A percentile compares a stretch with the other conserved stretches of the same genome.
Conservation (phyloP, 1,284 basidiomycete species). For the Agaricales sp. region DNA sequence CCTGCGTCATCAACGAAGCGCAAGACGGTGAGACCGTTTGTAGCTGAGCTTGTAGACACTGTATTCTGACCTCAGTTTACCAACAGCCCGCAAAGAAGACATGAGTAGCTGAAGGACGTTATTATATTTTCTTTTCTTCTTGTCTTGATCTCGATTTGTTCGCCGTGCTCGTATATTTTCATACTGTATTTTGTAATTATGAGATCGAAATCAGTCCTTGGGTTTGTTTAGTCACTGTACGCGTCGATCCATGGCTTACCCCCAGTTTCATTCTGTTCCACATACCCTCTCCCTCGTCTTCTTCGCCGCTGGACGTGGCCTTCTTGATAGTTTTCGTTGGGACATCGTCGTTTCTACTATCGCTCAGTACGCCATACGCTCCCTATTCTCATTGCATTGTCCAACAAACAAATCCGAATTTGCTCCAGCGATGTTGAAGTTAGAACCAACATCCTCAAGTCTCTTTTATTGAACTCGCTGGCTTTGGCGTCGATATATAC, state of each 20-base stretch:
- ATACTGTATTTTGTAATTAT: conserved; percentile 1
- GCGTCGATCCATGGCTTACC: conserved; percentile 40
- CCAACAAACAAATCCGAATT: conserved; percentile 7
- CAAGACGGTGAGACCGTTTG: conserved; percentile 11
- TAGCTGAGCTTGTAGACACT: conserved; percentile 6
- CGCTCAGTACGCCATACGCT: conserved; percentile 25
- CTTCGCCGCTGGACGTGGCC: conserved; percentile 45
- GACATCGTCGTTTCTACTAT: conserved; percentile 48
- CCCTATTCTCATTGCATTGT: conserved; percentile 6
- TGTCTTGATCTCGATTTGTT: neutral
- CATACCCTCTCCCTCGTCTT: conserved; percentile 51
- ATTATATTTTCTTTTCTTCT: conserved; percentile 12
- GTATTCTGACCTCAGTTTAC: neutral
- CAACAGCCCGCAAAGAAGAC: conserved; percentile 18
- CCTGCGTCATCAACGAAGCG: conserved; percentile 8
- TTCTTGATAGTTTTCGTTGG: conserved; percentile 65
- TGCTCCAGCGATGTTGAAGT: conserved; percentile 47
- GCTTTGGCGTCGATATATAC: conserved; percentile 61
- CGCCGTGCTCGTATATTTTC: neutral
- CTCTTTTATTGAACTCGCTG: conserved; percentile 55
- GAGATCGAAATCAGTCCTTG: neutral
- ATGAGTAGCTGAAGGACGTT: conserved; percentile 19
- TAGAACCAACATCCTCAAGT: conserved; percentile 62
- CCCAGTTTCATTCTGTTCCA: conserved; percentile 52
- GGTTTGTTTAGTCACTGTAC: too few species aligned